Evolutionary conservation across 345 rosid genomes (phyloP), one percentile per base, ranked within the genome.

Genomic region (Sisymbrium altissimum): DNA sequence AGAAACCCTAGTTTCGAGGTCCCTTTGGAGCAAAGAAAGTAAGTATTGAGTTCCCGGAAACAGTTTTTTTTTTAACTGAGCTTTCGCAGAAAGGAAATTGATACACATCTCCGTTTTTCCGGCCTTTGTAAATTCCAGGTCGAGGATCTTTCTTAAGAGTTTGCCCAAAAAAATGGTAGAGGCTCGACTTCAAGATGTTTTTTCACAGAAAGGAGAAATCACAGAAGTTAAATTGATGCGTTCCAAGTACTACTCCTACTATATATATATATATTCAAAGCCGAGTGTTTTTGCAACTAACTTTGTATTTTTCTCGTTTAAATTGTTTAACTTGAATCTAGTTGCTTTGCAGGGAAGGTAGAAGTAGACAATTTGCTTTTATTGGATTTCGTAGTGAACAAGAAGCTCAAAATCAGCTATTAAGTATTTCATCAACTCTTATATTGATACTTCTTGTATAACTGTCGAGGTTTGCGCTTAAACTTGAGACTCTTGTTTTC

Each of bases 341-440:
- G 58, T 64, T 58, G 3, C 41, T 30, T n/a, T n/a, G n/a, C n/a
- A n/a, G n/a, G 15, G 97, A 92, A 67, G 99, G 97, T 17, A 86
- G 75, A 78, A 90, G 85, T 66, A 86, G 97, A 80, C 97, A 89
- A 45, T 87, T 95, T 35, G 99, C 93, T 19, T 92, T 90, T 66
- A 73, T 92, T 45, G 99, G 97, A 9, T 95, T 83, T 19, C 97
- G 94, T 9, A 86, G 84, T 0, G 87, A 81, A 71, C 73, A 43
- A 25, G 93, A 92, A 75, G 97, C 99, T 5, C 82, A 82, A 73
- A 94, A 88, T n/a, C n/a, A 80, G 97, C 96, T 76, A 87, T 90
- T 36, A 85, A 76, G 65, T 82, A 87, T 83, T 87, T 92, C 83
- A 84, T 83, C 77, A 92, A 76, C 49, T 84, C 96, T 38, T 92